Evolutionary conservation across 2,329 filamentous ascomycete genomes (phyloP).

Genomic region (Aspergillus ibericus): DNA sequence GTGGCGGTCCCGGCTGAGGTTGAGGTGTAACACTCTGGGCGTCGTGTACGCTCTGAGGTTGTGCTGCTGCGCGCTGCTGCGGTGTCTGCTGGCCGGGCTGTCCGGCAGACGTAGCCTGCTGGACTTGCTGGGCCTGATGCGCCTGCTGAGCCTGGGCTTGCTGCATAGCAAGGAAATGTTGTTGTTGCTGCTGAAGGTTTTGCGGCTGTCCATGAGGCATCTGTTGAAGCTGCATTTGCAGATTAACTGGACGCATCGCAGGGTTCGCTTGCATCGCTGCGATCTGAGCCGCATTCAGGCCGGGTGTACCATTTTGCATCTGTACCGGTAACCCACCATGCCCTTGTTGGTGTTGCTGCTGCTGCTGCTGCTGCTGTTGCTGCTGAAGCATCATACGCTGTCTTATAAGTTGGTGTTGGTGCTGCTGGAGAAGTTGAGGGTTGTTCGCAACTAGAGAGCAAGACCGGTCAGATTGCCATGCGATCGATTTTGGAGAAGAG

Average conservation of each 20-base stretch:
- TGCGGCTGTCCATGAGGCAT: conserved; percentile 43
- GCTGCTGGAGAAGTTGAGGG: conserved; percentile 49
- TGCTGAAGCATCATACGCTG: conserved; percentile 36
- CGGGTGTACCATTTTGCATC: conserved; percentile 44
- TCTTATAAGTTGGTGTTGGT: conserved; percentile 36
- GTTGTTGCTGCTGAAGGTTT: conserved; percentile 46
- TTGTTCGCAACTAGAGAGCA: conserved; percentile 38
- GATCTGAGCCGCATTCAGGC: conserved; percentile 43
- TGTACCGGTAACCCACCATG: conserved; percentile 40
- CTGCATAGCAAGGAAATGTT: conserved; percentile 40
- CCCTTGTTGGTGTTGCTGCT: conserved; percentile 37
- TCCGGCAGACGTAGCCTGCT: conserved; percentile 28
- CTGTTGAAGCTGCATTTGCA: conserved; percentile 44
- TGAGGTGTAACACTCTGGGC: conserved; percentile 44
- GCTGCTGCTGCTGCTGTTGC: conserved; percentile 22
- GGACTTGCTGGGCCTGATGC: conserved; percentile 36
- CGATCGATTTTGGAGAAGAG: background rate
- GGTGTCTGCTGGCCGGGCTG: conserved; percentile 42
- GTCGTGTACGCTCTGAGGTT: conserved; percentile 45
- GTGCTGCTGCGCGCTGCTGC: conserved; percentile 43
- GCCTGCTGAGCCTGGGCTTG: conserved; percentile 31
- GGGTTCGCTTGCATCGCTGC: conserved; percentile 46
- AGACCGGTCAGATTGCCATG: background rate
- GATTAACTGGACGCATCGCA: conserved; percentile 40
- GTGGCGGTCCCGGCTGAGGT: conserved; percentile 43